Evolutionary conservation across 164 flowering plant genomes (phyloP).

Genomic region (Berberis vulgaris): DNA sequence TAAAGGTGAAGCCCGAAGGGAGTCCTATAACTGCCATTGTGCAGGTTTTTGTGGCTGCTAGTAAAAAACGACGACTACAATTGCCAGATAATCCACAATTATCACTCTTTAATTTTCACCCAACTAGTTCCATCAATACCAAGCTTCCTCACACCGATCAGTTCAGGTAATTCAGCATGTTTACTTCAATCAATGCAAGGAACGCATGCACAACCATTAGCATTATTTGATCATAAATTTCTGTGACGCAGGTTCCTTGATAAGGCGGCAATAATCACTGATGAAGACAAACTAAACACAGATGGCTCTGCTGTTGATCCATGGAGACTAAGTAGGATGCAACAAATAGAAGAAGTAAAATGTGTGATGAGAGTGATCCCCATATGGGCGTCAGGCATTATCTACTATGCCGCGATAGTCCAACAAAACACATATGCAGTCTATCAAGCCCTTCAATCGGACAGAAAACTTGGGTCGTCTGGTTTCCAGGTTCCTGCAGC

Average conservation of each 20-base stretch:
- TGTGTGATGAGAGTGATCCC: constrained; percentile 67
- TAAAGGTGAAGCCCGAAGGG: constrained; percentile 61
- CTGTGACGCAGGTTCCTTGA: constrained; percentile 42
- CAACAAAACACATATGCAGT: constrained; percentile 36
- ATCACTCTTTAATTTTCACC: constrained; percentile 34
- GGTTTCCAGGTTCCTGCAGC: constrained; percentile 47
- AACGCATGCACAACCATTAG: background rate
- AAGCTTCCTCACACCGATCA: constrained; percentile 56
- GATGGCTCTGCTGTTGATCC: constrained; percentile 61
- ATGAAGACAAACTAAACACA: constrained; percentile 37
- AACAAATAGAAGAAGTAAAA: constrained; percentile 78
- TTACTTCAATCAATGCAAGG: too few relatives aligned
- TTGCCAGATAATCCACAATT: constrained; percentile 29
- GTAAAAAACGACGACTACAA: constrained; percentile 43
- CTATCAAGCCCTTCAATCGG: constrained; percentile 52
- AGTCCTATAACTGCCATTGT: constrained; percentile 49
- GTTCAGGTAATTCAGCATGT: constrained; percentile 44
- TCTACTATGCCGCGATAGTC: constrained; percentile 25
- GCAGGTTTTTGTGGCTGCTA: constrained; percentile 55
- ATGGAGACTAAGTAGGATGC: constrained; percentile 66
- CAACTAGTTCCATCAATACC: constrained; percentile 39
- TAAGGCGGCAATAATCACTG: constrained; percentile 63
- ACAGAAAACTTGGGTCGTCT: constrained; percentile 25
- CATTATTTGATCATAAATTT: too few relatives aligned
- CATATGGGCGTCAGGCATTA: constrained; percentile 44